Evolutionary conservation across 1,284 basidiomycete genomes (phyloP).

Genomic region (Stereum hirsutum): DNA sequence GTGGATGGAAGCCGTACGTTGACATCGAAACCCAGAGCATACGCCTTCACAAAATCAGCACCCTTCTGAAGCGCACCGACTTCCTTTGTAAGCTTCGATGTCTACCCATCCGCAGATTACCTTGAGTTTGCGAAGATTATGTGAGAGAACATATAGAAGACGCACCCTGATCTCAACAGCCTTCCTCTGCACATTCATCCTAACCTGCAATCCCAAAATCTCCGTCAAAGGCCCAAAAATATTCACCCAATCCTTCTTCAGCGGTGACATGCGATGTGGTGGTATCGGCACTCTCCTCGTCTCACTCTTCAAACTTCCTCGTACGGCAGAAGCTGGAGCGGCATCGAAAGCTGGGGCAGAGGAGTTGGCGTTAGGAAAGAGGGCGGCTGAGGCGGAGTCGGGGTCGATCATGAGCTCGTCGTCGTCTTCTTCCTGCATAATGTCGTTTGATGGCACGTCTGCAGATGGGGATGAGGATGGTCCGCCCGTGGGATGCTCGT

Average conservation of each 20-base stretch:
- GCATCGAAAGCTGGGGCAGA: conserved; percentile 59
- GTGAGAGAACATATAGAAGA: conserved; percentile 11
- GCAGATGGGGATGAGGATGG: conserved; percentile 1
- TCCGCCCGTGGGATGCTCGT: conserved; percentile 9
- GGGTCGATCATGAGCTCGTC: conserved; percentile 59
- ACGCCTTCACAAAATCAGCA: conserved; percentile 97
- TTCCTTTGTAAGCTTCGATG: conserved; percentile 91
- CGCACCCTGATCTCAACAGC: conserved; percentile 88
- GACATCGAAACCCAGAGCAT: conserved; percentile 88
- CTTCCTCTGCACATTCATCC: conserved; percentile 90
- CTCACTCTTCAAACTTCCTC: conserved; percentile 63
- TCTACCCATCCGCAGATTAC: conserved; percentile 36
- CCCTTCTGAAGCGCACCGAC: conserved; percentile 92
- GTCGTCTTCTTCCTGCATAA: conserved; percentile 23
- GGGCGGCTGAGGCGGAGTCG: conserved; percentile 27
- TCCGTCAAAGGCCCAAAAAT: conserved; percentile 96
- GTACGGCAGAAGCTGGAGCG: conserved; percentile 47
- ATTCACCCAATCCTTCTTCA: conserved; percentile 97
- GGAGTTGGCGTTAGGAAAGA: conserved; percentile 22
- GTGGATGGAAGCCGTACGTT: conserved; percentile 44
- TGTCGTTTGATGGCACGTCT: conserved; percentile 9
- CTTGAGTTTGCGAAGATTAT: not conserved
- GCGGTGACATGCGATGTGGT: conserved; percentile 93
- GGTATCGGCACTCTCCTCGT: conserved; percentile 83
- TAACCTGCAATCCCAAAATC: conserved; percentile 87